Base-by-base conservation (phyloP, 1,139 yeast species). In the Suhomyces kunorum region DNA sequence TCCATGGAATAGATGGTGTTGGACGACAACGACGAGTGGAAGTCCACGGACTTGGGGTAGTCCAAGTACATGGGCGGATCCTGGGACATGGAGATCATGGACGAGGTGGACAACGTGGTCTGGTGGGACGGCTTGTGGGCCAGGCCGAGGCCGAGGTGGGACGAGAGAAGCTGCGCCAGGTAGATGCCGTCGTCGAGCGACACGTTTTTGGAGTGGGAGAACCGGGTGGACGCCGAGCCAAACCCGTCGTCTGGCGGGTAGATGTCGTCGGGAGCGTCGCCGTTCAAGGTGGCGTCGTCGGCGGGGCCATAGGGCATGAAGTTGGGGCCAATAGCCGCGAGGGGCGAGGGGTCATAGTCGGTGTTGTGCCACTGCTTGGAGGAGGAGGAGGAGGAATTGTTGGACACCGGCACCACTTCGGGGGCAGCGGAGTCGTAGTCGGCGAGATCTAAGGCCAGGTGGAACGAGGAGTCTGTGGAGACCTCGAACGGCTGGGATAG, bases 1-100 rank as follows among this genome's bases (percentile, higher is more conserved):
- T 72, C 78, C 39, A 57, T 50, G 17, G 79, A 72, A 14, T 74
- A 68, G 6, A 74, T 53, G 2, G 78, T 71, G 35, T 73, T 68
- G 34, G 58, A 61, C 8, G 75, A 66, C 30, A 53, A 59, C 19
- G 67, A 62, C 42, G 63, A 62, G 28, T 36, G 34, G 24, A 41
- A 16, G 38, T 20, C 27, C 29, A 31, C 38, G 33, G 28, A 36
- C 12, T 38, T 35, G 13, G 28, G 33, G 14, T 29, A 32, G 26
- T 36, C 34, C 32, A 34, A 15, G 23, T 17, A 34, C 36, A 23
- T 39, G 12, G 44, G 46, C 13, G 44, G 55, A 29, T 54, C 58
- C 33, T 55, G 59, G 28, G 44, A 45, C 27, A 51, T 22, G n/a
- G 59, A 55, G 6, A 41, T 44, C 44, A 49, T 42, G n/a, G 59